These are phyloP conservation scores for Carex myosuroides DNA, from an alignment of 176 grass and related monocot genomes.

Conservation along the genomic window DNA sequence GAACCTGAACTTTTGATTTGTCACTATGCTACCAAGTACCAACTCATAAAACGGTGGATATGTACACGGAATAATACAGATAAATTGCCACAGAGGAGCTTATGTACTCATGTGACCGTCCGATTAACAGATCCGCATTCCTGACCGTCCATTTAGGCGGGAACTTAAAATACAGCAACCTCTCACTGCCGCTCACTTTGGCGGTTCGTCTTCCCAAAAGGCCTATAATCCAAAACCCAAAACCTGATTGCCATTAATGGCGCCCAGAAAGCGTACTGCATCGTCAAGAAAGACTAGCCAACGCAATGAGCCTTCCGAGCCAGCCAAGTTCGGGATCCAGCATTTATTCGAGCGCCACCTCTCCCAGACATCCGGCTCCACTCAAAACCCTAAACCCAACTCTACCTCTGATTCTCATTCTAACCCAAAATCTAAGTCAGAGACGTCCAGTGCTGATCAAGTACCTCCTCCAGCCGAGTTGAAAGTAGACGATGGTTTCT, in stretches of 20 bases:
- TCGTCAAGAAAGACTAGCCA: constrained; percentile 55
- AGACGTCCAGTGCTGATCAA: background rate
- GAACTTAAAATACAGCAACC: background rate
- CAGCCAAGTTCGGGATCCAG: constrained; percentile 84
- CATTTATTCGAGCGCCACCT: constrained; percentile 97
- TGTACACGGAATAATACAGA: background rate
- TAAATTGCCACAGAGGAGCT: background rate
- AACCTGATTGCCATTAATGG: constrained; percentile 31
- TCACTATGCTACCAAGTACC: too few relatives aligned
- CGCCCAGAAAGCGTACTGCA: constrained; percentile 60
- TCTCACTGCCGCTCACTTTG: background rate
- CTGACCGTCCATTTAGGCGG: background rate
- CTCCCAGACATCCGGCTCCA: constrained; percentile 38
- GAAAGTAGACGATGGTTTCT: constrained; percentile 16
- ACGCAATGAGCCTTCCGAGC: constrained; percentile 41
- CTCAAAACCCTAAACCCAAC: constrained; percentile 26
- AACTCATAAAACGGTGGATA: background rate
- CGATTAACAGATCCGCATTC: background rate
- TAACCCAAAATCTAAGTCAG: constrained; percentile 8
- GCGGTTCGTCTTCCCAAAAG: background rate
- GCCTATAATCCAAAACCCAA: constrained; percentile 7
- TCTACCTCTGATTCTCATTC: constrained; percentile 16
- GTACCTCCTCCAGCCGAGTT: constrained; percentile 12
- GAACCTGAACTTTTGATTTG: too few relatives aligned
- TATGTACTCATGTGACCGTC: background rate